Conservation (phyloP, 1,139 yeast genomes). For the Schwanniomyces etchellsii region DNA sequence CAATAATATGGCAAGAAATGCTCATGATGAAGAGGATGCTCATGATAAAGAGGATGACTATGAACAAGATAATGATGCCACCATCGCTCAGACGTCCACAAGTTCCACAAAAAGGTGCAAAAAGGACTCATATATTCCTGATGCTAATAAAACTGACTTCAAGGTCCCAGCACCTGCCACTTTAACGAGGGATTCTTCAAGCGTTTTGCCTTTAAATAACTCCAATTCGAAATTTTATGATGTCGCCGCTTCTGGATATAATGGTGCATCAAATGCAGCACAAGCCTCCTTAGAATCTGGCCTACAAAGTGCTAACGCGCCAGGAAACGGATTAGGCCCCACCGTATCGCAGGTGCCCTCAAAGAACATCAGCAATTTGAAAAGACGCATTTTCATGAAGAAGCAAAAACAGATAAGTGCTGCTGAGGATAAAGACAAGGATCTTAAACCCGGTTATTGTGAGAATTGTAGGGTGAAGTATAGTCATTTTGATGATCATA, state of each 20-base stretch:
- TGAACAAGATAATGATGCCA: conserved; percentile 10
- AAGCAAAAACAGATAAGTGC: conserved; percentile 40
- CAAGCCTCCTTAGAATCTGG: conserved; percentile 41
- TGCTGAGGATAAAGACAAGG: conserved; percentile 39
- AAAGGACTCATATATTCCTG: conserved; percentile 5
- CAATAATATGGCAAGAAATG: not conserved
- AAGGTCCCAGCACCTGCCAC: conserved; percentile 16
- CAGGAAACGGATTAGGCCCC: conserved; percentile 69
- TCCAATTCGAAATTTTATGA: conserved; percentile 48
- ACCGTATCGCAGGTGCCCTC: conserved; percentile 63
- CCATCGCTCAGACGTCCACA: conserved; percentile 12
- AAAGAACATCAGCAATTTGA: conserved; percentile 56
- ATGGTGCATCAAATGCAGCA: conserved; percentile 50
- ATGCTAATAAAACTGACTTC: not conserved
- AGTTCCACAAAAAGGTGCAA: conserved; percentile 10
- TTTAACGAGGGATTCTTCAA: conserved; percentile 25
- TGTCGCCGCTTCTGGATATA: conserved; percentile 77
- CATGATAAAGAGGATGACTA: conserved; percentile 7
- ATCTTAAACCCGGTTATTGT: conserved; percentile 66
- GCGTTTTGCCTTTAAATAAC: conserved; percentile 20
- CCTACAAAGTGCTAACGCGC: conserved; percentile 31
- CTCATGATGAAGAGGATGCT: not conserved
- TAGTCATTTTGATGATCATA: conserved; percentile 75
- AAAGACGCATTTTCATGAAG: conserved; percentile 45
- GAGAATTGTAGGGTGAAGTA: conserved; percentile 91